Percentiles rank a stretch among this genome's conserved stretches.
phyloP scores from a whole-genome alignment of 2,329 filamentous ascomycete genomes.

The Sporothrix pallida region DNA sequence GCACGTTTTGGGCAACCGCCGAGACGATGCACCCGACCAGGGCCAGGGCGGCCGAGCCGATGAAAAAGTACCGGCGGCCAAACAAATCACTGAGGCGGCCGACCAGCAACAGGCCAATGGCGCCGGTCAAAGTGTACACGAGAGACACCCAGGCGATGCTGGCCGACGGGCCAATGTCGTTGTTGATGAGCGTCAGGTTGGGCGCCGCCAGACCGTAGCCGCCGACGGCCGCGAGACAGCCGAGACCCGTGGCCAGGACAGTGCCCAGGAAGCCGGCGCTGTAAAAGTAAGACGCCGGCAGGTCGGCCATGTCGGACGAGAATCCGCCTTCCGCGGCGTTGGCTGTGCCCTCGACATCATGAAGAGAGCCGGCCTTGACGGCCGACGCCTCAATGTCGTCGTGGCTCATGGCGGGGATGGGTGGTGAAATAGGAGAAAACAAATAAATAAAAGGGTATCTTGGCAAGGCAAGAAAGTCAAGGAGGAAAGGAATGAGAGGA shows the following conservation, averaged over 20 bases:
- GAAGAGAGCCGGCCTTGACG: not conserved
- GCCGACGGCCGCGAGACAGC: conserved; percentile 8
- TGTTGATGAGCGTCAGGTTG: conserved; percentile 34
- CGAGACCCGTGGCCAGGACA: conserved; percentile 30
- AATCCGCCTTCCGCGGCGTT: conserved; percentile 24
- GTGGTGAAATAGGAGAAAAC: not conserved
- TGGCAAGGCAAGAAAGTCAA: no score
- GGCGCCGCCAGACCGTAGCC: conserved; percentile 36
- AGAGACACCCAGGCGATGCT: conserved; percentile 44
- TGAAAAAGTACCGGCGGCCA: conserved; percentile 43
- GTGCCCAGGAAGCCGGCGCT: conserved; percentile 32
- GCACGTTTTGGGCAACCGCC: conserved; percentile 46
- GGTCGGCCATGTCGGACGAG: conserved; percentile 23
- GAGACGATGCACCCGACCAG: conserved; percentile 48
- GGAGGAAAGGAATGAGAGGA: not conserved
- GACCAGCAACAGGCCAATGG: conserved; percentile 30
- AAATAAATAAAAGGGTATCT: not conserved
- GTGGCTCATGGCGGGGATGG: not conserved
- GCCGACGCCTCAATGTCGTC: conserved; percentile 5
- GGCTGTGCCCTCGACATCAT: conserved; percentile 2
- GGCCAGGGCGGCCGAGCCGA: conserved; percentile 42
- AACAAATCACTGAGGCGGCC: conserved; percentile 39
- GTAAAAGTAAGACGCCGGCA: conserved; percentile 33
- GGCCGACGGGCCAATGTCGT: conserved; percentile 34
- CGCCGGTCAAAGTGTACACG: conserved; percentile 41